These are phyloP conservation scores for Hevea brasiliensis DNA, from an alignment of 345 rosid species.

Conservation along the genomic window DNA sequence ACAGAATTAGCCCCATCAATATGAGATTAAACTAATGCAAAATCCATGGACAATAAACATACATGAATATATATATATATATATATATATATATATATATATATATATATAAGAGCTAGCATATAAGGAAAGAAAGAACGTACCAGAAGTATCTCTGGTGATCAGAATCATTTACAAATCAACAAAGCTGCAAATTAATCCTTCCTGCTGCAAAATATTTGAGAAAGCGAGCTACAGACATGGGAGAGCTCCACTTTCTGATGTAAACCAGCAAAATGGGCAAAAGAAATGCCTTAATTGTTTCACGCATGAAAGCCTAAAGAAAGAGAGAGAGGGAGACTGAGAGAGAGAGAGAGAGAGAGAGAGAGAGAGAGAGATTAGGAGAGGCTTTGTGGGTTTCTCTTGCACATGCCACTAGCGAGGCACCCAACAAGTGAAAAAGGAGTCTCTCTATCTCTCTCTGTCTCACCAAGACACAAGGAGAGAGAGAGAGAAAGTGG, in stretches of 20 bases:
- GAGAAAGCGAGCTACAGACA: not conserved
- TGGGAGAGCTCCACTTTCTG: not conserved
- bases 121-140: constrained; percentile 23
- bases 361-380: not conserved
- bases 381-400: constrained; percentile 6
- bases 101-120: not conserved
- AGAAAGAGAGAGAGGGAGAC: not conserved
- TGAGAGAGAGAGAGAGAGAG: not conserved
- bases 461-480: constrained; percentile 14
- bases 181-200: constrained; percentile 18
- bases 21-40: not conserved
- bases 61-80: not conserved
- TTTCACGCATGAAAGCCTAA: constrained; percentile 29
- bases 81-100: no score
- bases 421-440: not conserved
- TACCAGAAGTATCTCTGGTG: constrained; percentile 22
- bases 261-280: not conserved
- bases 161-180: not conserved
- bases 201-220: not conserved
- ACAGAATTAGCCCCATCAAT: constrained; percentile 22
- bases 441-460: constrained; percentile 1
- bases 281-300: constrained; percentile 15
- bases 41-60: not conserved
- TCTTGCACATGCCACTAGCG: constrained; percentile 10
- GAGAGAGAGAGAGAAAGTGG: constrained; percentile 16